Conservation (phyloP, 257 asterid species). For the Ilex asprella region DNA sequence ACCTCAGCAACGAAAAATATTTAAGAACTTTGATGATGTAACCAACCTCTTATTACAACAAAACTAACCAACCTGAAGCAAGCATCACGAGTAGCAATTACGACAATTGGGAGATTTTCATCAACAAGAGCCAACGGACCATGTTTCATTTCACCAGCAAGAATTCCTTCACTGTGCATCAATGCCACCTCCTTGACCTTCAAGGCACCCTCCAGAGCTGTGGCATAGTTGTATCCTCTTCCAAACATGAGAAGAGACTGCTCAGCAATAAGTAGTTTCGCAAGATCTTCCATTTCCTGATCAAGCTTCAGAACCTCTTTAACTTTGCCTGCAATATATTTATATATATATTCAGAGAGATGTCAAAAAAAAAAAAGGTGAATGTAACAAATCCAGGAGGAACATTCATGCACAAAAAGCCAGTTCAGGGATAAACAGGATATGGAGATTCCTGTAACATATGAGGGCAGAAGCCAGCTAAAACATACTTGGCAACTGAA, state of each 20-base stretch:
- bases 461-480: conserved; percentile 4
- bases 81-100: conserved; percentile 87
- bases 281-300: conserved; percentile 82
- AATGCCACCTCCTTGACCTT: conserved; percentile 98
- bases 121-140: conserved; percentile 98
- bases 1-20: conserved; percentile 10
- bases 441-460: not conserved
- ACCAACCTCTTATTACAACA: not conserved
- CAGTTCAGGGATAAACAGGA: not conserved
- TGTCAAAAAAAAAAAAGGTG: not conserved
- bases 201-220: conserved; percentile 95
- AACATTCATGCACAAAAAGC: not conserved
- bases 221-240: conserved; percentile 91
- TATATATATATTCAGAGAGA: too few relatives aligned
- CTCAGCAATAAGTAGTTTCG: conserved; percentile 66
- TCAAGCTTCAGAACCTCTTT: conserved; percentile 91
- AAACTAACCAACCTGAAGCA: conserved; percentile 90
- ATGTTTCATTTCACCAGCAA: conserved; percentile 99
- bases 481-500: conserved; percentile 79
- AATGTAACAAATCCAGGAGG: not conserved
- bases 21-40: not conserved
- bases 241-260: conserved; percentile 98
- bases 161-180: conserved; percentile 99
- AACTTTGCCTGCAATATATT: conserved; percentile 54
- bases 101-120: conserved; percentile 85